These are phyloP conservation scores for Heterobasidion parviporum DNA, from an alignment of 1,284 basidiomycete genomes.

Conservation along the genomic window DNA sequence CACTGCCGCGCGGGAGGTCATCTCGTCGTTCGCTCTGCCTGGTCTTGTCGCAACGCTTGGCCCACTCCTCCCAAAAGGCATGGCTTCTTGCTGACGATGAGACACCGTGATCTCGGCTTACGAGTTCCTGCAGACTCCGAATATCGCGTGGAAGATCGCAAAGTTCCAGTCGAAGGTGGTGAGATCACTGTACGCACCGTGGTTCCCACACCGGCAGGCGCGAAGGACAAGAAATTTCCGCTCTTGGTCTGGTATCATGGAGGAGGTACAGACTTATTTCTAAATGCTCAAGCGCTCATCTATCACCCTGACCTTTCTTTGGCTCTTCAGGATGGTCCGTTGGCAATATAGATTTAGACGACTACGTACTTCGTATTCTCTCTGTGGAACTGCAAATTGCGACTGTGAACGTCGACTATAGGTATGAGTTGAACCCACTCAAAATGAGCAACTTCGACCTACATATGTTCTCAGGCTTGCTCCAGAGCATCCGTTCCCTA, in stretches of 20 bases:
- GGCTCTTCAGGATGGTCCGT: slow-evolving; percentile 3
- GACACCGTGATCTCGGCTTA: neutral
- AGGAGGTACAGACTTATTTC: slow-evolving; percentile 3
- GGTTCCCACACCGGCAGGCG: neutral
- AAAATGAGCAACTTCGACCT: no score
- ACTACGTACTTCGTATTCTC: slow-evolving; percentile 9
- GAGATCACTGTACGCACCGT: slow-evolving; percentile 1
- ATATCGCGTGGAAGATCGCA: slow-evolving; percentile 2
- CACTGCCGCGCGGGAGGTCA: neutral
- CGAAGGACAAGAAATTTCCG: slow-evolving; percentile 1
- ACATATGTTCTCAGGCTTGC: slow-evolving; percentile 17
- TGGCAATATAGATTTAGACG: slow-evolving; percentile 14
- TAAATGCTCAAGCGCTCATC: neutral
- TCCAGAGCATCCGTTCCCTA: slow-evolving; percentile 31
- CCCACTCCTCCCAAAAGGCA: neutral
- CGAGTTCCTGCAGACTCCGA: neutral
- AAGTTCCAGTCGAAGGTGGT: slow-evolving; percentile 3
- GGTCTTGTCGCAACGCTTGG: neutral
- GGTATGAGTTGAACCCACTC: neutral
- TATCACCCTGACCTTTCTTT: neutral
- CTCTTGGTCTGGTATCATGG: slow-evolving; percentile 9
- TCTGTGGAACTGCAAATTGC: slow-evolving; percentile 11
- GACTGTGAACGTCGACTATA: slow-evolving; percentile 11
- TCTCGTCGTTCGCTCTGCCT: neutral
- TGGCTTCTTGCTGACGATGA: neutral